Evolutionary conservation across 108 stramenopile species (phyloP).

Genomic region (Discostella stelligeroides): DNA sequence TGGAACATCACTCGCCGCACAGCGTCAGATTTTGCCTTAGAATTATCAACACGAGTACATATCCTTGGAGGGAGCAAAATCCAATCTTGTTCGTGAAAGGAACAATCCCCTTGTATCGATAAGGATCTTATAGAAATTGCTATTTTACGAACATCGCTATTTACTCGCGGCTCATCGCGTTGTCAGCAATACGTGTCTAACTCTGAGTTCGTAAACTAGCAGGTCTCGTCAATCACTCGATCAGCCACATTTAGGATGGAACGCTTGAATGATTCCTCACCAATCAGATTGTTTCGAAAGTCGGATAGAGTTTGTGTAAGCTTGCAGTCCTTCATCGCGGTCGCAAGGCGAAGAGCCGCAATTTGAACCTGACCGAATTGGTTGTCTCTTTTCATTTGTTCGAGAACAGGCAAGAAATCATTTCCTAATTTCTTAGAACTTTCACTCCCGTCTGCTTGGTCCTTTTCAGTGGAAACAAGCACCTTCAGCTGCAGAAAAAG

Average conservation of each 20-base stretch:
- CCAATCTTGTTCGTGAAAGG: too few species aligned
- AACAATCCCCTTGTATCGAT: too few species aligned
- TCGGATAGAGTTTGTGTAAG: slow-evolving; percentile 11
- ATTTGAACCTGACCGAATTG: slow-evolving; percentile 24
- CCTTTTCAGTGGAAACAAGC: slow-evolving; percentile 10
- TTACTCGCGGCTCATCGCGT: too few species aligned
- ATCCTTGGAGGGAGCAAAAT: too few species aligned
- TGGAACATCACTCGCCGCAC: too few species aligned
- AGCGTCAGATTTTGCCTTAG: too few species aligned
- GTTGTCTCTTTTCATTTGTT: slow-evolving; percentile 14
- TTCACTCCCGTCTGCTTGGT: background rate
- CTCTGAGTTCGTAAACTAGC: too few species aligned
- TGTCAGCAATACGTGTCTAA: too few species aligned
- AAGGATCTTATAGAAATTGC: too few species aligned
- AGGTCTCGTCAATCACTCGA: background rate
- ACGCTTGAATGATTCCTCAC: background rate
- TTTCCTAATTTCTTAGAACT: background rate
- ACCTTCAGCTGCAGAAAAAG: slow-evolving; percentile 10
- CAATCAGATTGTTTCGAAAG: slow-evolving; percentile 2
- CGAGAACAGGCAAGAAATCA: slow-evolving; percentile 8
- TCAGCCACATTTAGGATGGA: background rate
- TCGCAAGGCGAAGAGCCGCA: slow-evolving; percentile 40
- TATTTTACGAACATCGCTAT: too few species aligned
- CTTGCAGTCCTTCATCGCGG: slow-evolving; percentile 21
- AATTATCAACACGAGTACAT: too few species aligned